Evolutionary conservation across 257 asterid genomes (phyloP).

Genomic region (Ilex aquifolium): DNA sequence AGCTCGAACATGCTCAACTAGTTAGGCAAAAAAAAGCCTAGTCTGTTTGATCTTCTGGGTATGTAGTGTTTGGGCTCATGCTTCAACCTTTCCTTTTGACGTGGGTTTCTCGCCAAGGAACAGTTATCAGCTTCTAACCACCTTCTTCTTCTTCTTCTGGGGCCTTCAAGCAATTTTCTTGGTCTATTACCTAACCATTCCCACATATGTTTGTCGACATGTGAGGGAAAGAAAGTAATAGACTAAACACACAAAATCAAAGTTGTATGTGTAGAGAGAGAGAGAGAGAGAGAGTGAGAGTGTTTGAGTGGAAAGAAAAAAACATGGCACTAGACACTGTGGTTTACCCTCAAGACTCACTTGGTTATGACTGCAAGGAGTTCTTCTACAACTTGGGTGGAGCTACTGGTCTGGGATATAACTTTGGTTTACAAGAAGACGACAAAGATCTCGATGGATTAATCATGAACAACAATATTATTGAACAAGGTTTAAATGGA

Average conservation of each 20-base stretch:
- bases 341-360: constrained; percentile 28
- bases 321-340: constrained; percentile 36
- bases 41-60: constrained; percentile 18
- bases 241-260: not conserved
- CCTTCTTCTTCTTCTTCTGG: not conserved
- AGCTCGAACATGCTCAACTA: not conserved
- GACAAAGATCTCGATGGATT: constrained; percentile 20
- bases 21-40: not conserved
- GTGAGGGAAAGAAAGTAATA: too few species aligned
- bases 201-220: not conserved
- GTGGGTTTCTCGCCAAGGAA: not conserved
- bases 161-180: constrained; percentile 5
- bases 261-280: not conserved
- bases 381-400: too few species aligned
- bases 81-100: constrained; percentile 14
- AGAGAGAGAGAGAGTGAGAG: not conserved
- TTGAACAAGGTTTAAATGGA: constrained; percentile 9
- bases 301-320: not conserved
- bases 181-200: not conserved
- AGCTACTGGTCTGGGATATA: not conserved
- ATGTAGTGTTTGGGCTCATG: not conserved
- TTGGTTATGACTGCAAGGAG: constrained; percentile 11
- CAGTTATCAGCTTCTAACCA: not conserved
- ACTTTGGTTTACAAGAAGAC: constrained; percentile 18
- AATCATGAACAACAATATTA: constrained; percentile 7